phyloP scores from a whole-genome alignment of 1,284 basidiomycete genomes.

The Fomes fomentarius region DNA sequence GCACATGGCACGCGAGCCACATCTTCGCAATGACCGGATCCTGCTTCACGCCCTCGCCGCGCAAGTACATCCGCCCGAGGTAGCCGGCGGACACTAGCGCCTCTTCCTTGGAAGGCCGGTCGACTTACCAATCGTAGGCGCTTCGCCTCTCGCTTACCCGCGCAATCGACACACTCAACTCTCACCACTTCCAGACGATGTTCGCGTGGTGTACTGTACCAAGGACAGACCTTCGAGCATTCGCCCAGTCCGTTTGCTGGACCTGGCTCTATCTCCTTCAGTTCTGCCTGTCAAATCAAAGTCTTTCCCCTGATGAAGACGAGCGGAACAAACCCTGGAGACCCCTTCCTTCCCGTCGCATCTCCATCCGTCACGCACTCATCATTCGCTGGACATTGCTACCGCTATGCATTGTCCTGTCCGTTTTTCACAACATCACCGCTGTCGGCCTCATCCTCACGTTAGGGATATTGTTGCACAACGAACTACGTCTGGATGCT shows the following conservation, averaged over 20 bases:
- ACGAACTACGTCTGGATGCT: constrained; percentile 38
- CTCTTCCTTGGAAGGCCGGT: constrained; percentile 47
- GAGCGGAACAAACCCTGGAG: constrained; percentile 45
- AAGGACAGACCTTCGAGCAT: neutral
- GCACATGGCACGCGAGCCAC: constrained; percentile 97
- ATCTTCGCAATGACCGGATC: constrained; percentile 83
- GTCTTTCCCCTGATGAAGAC: constrained; percentile 43
- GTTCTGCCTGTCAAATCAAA: constrained; percentile 49
- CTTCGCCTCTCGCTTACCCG: constrained; percentile 84
- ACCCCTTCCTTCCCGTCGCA: constrained; percentile 45
- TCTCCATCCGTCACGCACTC: constrained; percentile 37
- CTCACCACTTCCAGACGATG: no score
- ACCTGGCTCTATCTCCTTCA: constrained; percentile 48
- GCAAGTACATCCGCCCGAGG: constrained; percentile 90
- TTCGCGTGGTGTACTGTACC: constrained; percentile 7
- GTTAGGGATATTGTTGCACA: constrained; percentile 36
- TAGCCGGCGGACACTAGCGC: constrained; percentile 74
- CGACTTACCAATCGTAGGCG: constrained; percentile 53
- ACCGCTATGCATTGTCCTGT: constrained; percentile 36
- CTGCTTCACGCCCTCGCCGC: constrained; percentile 89
- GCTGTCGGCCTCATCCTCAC: neutral
- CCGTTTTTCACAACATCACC: neutral
- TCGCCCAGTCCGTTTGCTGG: constrained; percentile 33
- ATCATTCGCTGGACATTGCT: constrained; percentile 41
- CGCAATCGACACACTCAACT: no score